Percentiles rank a stretch among this genome's conserved stretches.
phyloP scores from a whole-genome alignment of 140 eudicot species.

The Oenanthe javanica region DNA sequence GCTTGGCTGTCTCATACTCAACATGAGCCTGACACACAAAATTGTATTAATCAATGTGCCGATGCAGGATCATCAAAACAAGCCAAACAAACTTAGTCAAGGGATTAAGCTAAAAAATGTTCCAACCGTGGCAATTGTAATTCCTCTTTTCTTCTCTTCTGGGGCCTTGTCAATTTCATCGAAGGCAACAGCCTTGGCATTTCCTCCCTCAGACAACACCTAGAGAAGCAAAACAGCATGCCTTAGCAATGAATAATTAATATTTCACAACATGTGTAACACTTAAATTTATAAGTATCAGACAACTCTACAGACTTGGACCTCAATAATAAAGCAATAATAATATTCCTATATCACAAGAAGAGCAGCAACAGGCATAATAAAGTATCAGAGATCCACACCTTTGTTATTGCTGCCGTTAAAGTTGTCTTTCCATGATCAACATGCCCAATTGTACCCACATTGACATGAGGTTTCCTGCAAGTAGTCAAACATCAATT shows the following conservation, averaged over 20 bases:
- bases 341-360: background rate
- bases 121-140: slow-evolving; percentile 79
- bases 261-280: background rate
- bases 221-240: slow-evolving; percentile 18
- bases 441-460: slow-evolving; percentile 67
- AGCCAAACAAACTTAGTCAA: background rate
- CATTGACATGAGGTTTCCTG: slow-evolving; percentile 88
- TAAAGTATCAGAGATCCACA: slow-evolving; percentile 14
- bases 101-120: background rate
- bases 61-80: background rate
- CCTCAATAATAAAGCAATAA: background rate
- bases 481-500: slow-evolving; percentile 8
- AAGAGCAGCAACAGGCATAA: background rate
- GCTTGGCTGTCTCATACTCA: slow-evolving; percentile 92
- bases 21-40: slow-evolving; percentile 76
- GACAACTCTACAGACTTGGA: background rate
- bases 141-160: slow-evolving; percentile 96
- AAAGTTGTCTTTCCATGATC: slow-evolving; percentile 93
- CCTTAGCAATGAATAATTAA: background rate
- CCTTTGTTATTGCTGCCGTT: slow-evolving; percentile 96
- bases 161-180: slow-evolving; percentile 98
- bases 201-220: slow-evolving; percentile 95
- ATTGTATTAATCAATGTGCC: background rate
- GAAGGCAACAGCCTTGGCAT: slow-evolving; percentile 89
- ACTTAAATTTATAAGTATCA: background rate